Evolutionary conservation across 2,329 filamentous ascomycete species (phyloP).

Genomic region (Scedosporium minutisporum): DNA sequence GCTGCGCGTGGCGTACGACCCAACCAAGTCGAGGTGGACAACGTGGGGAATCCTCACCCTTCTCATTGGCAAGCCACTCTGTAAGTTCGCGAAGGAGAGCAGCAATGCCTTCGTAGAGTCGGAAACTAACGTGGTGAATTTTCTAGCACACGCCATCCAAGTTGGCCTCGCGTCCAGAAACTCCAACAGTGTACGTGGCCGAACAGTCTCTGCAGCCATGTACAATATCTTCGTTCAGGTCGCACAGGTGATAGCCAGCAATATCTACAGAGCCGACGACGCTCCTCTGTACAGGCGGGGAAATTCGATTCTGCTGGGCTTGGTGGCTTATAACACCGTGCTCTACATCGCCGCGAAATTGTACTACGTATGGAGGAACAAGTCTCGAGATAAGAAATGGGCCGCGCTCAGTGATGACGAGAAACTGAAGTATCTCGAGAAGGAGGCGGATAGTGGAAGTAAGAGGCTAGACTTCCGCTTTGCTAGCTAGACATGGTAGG

Average conservation of each 20-base stretch:
- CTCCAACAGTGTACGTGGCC: slow-evolving; percentile 46
- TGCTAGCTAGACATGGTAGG: slow-evolving; percentile 12
- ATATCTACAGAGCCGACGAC: slow-evolving; percentile 32
- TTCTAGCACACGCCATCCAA: slow-evolving; percentile 37
- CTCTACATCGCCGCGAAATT: slow-evolving; percentile 38
- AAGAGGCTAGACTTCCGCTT: slow-evolving; percentile 34
- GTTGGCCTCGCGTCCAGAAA: slow-evolving; percentile 50
- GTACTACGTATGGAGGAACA: slow-evolving; percentile 43
- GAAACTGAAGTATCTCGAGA: slow-evolving; percentile 20
- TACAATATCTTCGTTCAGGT: slow-evolving; percentile 39
- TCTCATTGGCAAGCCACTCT: slow-evolving; percentile 23
- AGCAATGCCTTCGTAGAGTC: neutral
- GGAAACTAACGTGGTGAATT: slow-evolving; percentile 19
- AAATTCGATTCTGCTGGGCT: slow-evolving; percentile 39
- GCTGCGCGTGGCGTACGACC: slow-evolving; percentile 23
- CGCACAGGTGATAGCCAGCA: slow-evolving; percentile 18
- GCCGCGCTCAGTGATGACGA: slow-evolving; percentile 33
- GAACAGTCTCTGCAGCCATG: slow-evolving; percentile 46
- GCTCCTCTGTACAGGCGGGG: slow-evolving; percentile 26
- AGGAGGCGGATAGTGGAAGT: slow-evolving; percentile 33
- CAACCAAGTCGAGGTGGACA: slow-evolving; percentile 20
- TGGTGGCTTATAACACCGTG: slow-evolving; percentile 37
- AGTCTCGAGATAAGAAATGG: slow-evolving; percentile 33
- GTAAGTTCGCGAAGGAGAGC: slow-evolving; percentile 10
- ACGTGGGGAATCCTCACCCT: slow-evolving; percentile 23